Percentiles rank a stretch among this genome's conserved stretches.
These are phyloP conservation scores for Fraxinus albicans DNA, from an alignment of 305 asterid genomes.

Conservation along the genomic window DNA sequence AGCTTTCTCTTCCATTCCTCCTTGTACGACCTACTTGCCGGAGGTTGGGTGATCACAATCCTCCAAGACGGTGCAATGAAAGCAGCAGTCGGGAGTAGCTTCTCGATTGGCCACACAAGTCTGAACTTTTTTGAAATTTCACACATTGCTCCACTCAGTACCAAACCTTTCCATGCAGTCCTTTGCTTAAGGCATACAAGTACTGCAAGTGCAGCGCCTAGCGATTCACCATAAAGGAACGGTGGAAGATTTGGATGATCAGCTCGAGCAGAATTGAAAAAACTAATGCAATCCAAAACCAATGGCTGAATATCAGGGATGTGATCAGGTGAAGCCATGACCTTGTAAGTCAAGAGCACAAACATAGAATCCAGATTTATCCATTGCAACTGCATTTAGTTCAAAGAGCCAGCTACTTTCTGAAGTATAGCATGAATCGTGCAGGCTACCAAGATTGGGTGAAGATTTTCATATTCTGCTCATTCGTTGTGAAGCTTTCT, in stretches of 20 bases:
- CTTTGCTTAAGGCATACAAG: constrained; percentile 51
- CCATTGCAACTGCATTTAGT: constrained; percentile 70
- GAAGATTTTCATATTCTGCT: constrained; percentile 48
- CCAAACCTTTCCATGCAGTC: constrained; percentile 60
- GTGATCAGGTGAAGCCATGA: constrained; percentile 60
- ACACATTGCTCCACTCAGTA: constrained; percentile 70
- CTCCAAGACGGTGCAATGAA: constrained; percentile 65
- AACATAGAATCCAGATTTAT: constrained; percentile 62
- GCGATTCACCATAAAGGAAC: constrained; percentile 79
- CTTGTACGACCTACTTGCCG: constrained; percentile 41
- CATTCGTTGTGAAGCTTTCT: constrained; percentile 57
- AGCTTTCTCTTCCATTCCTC: constrained; percentile 62
- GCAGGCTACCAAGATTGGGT: constrained; percentile 75
- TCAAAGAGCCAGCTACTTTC: constrained; percentile 84
- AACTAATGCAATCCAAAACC: constrained; percentile 52
- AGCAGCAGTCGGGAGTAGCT: constrained; percentile 55
- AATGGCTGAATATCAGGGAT: constrained; percentile 49
- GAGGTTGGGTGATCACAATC: constrained; percentile 48
- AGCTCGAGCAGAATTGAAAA: constrained; percentile 34
- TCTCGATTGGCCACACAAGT: constrained; percentile 79
- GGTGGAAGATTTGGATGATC: constrained; percentile 44
- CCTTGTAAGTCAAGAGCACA: constrained; percentile 74
- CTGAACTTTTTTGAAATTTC: constrained; percentile 59
- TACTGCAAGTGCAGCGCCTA: constrained; percentile 66
- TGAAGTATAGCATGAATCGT: constrained; percentile 78